phyloP scores from a whole-genome alignment of 2,329 filamentous ascomycete species.

The Fusarium sp. region DNA sequence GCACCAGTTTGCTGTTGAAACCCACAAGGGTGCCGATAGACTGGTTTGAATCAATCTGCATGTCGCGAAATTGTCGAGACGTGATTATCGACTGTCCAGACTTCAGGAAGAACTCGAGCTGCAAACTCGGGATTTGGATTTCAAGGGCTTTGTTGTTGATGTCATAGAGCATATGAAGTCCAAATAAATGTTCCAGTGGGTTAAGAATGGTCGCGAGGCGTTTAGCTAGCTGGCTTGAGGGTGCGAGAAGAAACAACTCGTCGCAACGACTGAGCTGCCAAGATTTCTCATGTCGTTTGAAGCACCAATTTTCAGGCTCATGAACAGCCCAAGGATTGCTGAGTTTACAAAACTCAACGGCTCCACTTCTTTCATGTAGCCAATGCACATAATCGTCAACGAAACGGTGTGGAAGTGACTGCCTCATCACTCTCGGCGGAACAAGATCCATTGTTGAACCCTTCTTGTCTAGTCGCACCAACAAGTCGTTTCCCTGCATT shows the following conservation, averaged over 20 bases:
- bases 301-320: conserved; percentile 37
- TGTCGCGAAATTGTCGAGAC: conserved; percentile 36
- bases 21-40: conserved; percentile 33
- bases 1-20: conserved; percentile 58
- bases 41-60: conserved; percentile 35
- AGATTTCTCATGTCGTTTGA: conserved; percentile 33
- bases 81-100: neutral
- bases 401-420: conserved; percentile 55
- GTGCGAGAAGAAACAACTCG: neutral
- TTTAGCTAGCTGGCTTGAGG: conserved; percentile 1
- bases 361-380: conserved; percentile 53
- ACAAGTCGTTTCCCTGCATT: conserved; percentile 57
- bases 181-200: conserved; percentile 14
- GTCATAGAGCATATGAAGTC: conserved; percentile 21
- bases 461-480: conserved; percentile 50
- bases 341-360: conserved; percentile 54
- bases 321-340: conserved; percentile 47
- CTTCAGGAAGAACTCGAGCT: conserved; percentile 22
- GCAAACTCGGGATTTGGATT: conserved; percentile 43
- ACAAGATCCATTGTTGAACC: conserved; percentile 50
- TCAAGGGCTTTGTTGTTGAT: neutral
- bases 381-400: conserved; percentile 62
- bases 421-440: conserved; percentile 50
- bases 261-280: conserved; percentile 16
- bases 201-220: conserved; percentile 4